Evolutionary conservation across 768 basidiomycete genomes (phyloP), one percentile per base, ranked within the genome.

Genomic region (Boletus bicolor): DNA sequence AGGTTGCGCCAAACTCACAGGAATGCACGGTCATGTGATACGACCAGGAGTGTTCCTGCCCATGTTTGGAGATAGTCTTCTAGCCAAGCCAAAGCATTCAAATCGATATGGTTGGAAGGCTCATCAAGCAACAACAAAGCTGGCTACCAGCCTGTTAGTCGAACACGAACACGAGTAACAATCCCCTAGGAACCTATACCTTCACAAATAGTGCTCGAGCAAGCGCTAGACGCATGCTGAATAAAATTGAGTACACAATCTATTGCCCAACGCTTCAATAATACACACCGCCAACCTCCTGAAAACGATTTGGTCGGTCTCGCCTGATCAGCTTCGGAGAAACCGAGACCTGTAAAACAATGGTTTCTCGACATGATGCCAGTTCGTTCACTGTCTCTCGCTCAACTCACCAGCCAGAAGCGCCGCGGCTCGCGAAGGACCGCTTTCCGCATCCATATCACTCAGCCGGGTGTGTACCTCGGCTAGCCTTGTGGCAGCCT

Each of bases 361-460:
- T 8, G n/a, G 36, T 21, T 30, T 19, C 30, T 15, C 10, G 17
- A 12, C 5, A 14, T 64, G 50, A 43, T 48, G 19, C 42, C 43
- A 51, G 37, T 38, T 37, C 7, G 9, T 56, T 36, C 12, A 3
- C 17, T 14, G 44, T 28, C 36, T 15, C 30, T 7, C 7, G 2
- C 7, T 6, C 39, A 4, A 61, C 72, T 52, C 62, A 89, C 90
- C 96, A 21, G 93, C 93, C 28, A 98, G 78, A 26, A 99, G 75
- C 19, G 91, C 81, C 14, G 93, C 92, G 21, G 96, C 95, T 44
- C 97, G 76, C 7, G 93, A 87, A n/a, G 97, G 97, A 4, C 94
- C 97, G 68, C 90, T 96, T 68, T 91, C 96, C 4, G 96, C 96
- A 62, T 99, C 97, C 87, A 99, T 98, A 47, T 99, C 97, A n/a